Conservation (phyloP, 768 basidiomycete genomes). For the Naganishia kalamii region DNA sequence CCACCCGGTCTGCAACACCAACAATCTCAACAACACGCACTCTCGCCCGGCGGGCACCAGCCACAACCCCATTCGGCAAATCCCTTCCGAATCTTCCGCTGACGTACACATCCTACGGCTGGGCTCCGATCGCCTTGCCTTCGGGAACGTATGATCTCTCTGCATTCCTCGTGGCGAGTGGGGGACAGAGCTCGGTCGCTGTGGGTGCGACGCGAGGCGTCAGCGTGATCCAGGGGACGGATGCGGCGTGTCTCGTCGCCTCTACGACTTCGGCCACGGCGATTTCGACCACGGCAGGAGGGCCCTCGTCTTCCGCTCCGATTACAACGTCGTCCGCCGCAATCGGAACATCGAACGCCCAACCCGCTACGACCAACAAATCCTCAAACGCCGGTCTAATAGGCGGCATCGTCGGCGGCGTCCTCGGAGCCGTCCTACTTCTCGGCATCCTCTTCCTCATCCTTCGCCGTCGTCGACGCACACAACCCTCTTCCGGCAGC, state of each 20-base stretch:
- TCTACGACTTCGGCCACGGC: not conserved
- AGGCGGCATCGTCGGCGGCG: not conserved
- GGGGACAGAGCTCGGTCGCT: not conserved
- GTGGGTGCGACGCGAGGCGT: not conserved
- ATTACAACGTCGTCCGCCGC: too few relatives aligned
- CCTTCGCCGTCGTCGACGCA: not conserved
- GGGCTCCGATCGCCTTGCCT: not conserved
- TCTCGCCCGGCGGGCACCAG: not conserved
- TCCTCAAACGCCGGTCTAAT: not conserved
- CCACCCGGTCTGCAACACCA: not conserved
- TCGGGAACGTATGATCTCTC: conserved; percentile 12
- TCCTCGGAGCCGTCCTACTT: not conserved
- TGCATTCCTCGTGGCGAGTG: not conserved
- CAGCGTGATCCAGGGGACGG: not conserved
- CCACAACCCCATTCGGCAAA: not conserved
- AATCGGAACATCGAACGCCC: too few relatives aligned
- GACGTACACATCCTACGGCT: not conserved
- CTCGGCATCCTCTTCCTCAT: not conserved
- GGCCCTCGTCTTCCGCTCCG: not conserved
- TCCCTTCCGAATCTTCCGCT: not conserved
- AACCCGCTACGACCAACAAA: not conserved
- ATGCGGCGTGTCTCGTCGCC: not conserved
- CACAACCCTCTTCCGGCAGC: not conserved
- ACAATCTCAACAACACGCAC: not conserved
- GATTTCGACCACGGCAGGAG: not conserved